phyloP scores from a whole-genome alignment of 2,329 filamentous ascomycete genomes.

The Fusarium sp. region DNA sequence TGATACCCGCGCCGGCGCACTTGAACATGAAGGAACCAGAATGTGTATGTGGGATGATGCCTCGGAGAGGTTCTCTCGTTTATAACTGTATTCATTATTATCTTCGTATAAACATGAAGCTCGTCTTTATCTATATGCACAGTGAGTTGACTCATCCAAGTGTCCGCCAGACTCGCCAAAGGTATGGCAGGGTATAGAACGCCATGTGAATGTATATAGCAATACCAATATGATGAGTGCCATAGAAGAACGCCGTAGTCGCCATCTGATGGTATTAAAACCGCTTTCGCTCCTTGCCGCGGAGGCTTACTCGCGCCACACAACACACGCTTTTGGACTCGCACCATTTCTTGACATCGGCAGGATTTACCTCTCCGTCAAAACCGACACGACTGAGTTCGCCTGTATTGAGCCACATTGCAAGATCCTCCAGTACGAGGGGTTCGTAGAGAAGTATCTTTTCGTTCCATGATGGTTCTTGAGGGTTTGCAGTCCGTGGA shows the following conservation, averaged over 20 bases:
- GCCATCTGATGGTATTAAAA: slow-evolving; percentile 42
- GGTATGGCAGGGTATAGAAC: not conserved
- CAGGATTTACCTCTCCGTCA: slow-evolving; percentile 71
- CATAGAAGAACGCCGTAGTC: slow-evolving; percentile 34
- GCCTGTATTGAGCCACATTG: slow-evolving; percentile 82
- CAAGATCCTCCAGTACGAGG: slow-evolving; percentile 86
- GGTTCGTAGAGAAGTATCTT: slow-evolving; percentile 96
- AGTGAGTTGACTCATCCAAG: slow-evolving; percentile 8
- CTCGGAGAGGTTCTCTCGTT: slow-evolving; percentile 8
- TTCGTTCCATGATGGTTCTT: slow-evolving; percentile 81
- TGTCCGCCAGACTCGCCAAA: not conserved
- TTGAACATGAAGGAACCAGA: slow-evolving; percentile 16
- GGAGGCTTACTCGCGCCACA: slow-evolving; percentile 71
- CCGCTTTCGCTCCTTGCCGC: slow-evolving; percentile 65
- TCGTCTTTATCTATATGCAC: slow-evolving; percentile 12
- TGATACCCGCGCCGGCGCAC: slow-evolving; percentile 40
- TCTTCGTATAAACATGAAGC: slow-evolving; percentile 12
- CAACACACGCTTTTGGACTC: slow-evolving; percentile 89
- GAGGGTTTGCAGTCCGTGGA: slow-evolving; percentile 61
- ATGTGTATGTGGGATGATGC: slow-evolving; percentile 9
- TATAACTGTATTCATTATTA: slow-evolving; percentile 23
- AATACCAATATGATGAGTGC: slow-evolving; percentile 4
- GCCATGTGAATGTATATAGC: not conserved
- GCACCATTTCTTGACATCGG: slow-evolving; percentile 88
- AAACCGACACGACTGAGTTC: slow-evolving; percentile 71